Percentiles rank a stretch among this genome's conserved stretches.
phyloP scores from a whole-genome alignment of 1,284 basidiomycete genomes.

The Fomitopsis schrenkii region DNA sequence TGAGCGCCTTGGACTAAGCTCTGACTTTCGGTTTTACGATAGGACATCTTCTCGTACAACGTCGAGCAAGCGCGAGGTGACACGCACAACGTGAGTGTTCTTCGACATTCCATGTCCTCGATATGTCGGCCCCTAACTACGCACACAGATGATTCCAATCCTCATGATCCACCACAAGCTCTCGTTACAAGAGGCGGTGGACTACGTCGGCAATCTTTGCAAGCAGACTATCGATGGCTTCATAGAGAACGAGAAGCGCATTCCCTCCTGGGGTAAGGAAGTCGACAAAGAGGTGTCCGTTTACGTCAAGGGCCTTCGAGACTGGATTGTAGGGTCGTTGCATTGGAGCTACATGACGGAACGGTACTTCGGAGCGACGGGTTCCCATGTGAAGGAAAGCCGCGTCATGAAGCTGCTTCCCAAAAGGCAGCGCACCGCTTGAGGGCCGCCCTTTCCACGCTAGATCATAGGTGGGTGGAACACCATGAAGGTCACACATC shows the following conservation, averaged over 20 bases:
- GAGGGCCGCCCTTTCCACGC: background rate
- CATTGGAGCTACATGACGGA: constrained; percentile 30
- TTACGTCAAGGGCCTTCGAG: constrained; percentile 26
- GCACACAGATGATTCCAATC: constrained; percentile 24
- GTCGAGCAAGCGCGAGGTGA: constrained; percentile 35
- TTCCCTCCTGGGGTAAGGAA: constrained; percentile 28
- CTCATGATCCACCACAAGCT: constrained; percentile 22
- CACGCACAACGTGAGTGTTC: constrained; percentile 28
- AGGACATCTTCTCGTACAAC: constrained; percentile 39
- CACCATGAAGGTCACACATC: background rate
- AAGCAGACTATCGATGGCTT: constrained; percentile 23
- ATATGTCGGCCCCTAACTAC: background rate
- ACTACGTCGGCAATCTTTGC: constrained; percentile 26
- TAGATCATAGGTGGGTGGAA: background rate
- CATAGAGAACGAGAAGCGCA: constrained; percentile 14
- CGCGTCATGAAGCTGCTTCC: constrained; percentile 25
- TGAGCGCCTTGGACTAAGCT: background rate
- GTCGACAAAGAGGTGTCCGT: constrained; percentile 25
- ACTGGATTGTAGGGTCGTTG: constrained; percentile 30
- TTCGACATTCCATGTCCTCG: background rate
- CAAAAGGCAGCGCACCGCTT: background rate
- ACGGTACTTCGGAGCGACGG: constrained; percentile 29
- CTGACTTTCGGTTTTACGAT: background rate
- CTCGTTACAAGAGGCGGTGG: constrained; percentile 25
- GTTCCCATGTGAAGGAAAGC: constrained; percentile 23